Evolutionary conservation across 164 flowering plant species (phyloP).

Genomic region (Aristolochia contorta): DNA sequence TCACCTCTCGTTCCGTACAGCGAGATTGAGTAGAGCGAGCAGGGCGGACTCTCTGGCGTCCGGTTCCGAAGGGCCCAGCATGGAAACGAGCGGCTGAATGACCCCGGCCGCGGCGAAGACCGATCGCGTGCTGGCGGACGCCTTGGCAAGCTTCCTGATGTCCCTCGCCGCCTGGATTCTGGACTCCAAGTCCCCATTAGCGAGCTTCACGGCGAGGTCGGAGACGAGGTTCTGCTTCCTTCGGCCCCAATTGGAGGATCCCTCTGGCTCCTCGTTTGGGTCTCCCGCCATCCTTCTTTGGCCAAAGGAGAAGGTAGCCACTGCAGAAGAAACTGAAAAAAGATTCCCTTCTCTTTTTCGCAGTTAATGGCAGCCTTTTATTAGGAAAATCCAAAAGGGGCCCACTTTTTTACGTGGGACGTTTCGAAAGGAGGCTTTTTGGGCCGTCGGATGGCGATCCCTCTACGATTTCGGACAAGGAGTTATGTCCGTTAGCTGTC

Average conservation of each 20-base stretch:
- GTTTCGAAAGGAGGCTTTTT: too few species aligned
- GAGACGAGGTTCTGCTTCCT: slow-evolving; percentile 21
- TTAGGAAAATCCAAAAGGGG: too few species aligned
- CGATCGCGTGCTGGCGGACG: slow-evolving; percentile 38
- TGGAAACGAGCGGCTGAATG: slow-evolving; percentile 48
- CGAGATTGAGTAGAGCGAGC: slow-evolving; percentile 73
- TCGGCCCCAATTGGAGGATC: slow-evolving; percentile 12
- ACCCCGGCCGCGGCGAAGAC: slow-evolving; percentile 52
- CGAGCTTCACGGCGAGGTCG: slow-evolving; percentile 23
- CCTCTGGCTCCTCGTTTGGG: background rate
- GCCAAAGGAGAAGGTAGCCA: background rate
- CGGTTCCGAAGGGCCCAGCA: slow-evolving; percentile 34
- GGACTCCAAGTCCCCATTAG: slow-evolving; percentile 23
- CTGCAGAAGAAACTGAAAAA: too few species aligned
- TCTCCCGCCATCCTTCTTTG: slow-evolving; percentile 7
- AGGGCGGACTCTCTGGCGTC: slow-evolving; percentile 52
- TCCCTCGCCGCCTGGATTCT: slow-evolving; percentile 63
- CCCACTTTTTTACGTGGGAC: too few species aligned
- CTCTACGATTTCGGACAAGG: too few species aligned
- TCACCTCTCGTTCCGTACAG: slow-evolving; percentile 60
- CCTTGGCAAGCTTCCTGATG: slow-evolving; percentile 44
- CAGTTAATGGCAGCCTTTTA: too few species aligned
- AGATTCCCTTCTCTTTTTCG: too few species aligned
- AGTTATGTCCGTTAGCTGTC: too few species aligned
- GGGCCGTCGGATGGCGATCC: too few species aligned